Evolutionary conservation across 2,329 filamentous ascomycete genomes (phyloP).

Genomic region (Aspergillus sp.): DNA sequence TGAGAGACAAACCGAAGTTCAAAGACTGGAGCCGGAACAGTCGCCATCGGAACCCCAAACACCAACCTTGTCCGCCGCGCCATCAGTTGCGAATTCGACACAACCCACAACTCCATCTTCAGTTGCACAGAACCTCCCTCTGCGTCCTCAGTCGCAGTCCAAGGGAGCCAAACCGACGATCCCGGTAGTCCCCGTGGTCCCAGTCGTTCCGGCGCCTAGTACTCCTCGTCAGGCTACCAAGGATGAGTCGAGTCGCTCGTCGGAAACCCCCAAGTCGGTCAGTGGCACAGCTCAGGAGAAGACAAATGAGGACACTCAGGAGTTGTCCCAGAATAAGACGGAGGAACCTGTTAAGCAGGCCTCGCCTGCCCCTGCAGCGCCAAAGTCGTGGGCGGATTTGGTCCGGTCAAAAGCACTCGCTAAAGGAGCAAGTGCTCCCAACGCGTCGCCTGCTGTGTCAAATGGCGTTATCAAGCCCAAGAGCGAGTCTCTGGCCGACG

Average conservation of each 20-base stretch:
- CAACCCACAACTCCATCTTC: slow-evolving; percentile 60
- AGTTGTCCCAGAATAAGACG: not conserved
- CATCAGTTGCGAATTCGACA: slow-evolving; percentile 58
- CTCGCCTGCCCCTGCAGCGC: slow-evolving; percentile 49
- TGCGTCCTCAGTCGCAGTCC: slow-evolving; percentile 36
- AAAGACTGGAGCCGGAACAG: slow-evolving; percentile 22
- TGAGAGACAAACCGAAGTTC: slow-evolving; percentile 24
- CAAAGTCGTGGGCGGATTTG: slow-evolving; percentile 70
- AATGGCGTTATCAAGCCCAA: slow-evolving; percentile 52
- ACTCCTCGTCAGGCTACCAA: slow-evolving; percentile 41
- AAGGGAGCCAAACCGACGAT: slow-evolving; percentile 40
- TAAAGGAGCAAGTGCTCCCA: slow-evolving; percentile 31
- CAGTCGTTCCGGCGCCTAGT: slow-evolving; percentile 42
- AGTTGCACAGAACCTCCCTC: slow-evolving; percentile 38
- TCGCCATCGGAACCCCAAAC: slow-evolving; percentile 54
- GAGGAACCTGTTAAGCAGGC: slow-evolving; percentile 43
- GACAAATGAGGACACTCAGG: slow-evolving; percentile 9
- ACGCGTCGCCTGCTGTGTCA: slow-evolving; percentile 29
- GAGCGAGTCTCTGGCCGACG: slow-evolving; percentile 70
- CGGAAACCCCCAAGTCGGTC: slow-evolving; percentile 39
- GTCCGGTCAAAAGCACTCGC: slow-evolving; percentile 56
- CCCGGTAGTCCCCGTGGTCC: slow-evolving; percentile 55
- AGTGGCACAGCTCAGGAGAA: slow-evolving; percentile 15
- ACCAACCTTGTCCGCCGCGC: slow-evolving; percentile 59
- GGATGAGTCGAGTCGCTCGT: slow-evolving; percentile 34